A percentile compares a stretch with the other conserved stretches of the same genome.
These are phyloP conservation scores for Ustilago hordei DNA, from an alignment of 1,284 basidiomycete species.

Conservation along the genomic window DNA sequence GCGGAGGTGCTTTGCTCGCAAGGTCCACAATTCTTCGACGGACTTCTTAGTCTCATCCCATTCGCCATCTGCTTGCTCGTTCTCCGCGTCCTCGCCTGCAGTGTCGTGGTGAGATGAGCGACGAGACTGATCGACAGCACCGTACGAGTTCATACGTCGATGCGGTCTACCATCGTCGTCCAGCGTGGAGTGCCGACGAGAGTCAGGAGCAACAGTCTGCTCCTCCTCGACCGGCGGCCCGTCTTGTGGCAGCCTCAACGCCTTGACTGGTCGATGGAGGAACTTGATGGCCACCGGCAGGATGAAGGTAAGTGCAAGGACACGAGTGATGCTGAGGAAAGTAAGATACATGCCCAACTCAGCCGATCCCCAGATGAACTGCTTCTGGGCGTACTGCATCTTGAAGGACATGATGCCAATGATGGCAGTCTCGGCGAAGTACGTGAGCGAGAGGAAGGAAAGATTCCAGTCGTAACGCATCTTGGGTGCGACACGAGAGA, in stretches of 20 bases:
- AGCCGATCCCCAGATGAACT: conserved; percentile 63
- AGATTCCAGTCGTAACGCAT: conserved; percentile 62
- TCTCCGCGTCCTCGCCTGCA: conserved; percentile 12
- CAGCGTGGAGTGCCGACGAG: conserved; percentile 35
- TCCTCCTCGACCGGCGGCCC: conserved; percentile 38
- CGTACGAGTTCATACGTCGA: conserved; percentile 25
- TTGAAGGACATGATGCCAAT: conserved; percentile 65
- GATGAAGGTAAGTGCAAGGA: conserved; percentile 58
- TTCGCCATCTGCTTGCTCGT: conserved; percentile 19
- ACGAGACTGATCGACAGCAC: conserved; percentile 17
- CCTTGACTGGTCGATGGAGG: conserved; percentile 57
- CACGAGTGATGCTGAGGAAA: conserved; percentile 57
- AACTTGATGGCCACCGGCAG: conserved; percentile 63
- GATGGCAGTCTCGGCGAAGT: conserved; percentile 59
- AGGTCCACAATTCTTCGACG: conserved; percentile 64
- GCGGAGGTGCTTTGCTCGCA: conserved; percentile 62
- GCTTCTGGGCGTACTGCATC: conserved; percentile 63
- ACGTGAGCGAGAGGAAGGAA: conserved; percentile 60
- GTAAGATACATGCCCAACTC: conserved; percentile 64
- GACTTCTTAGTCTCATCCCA: conserved; percentile 43
- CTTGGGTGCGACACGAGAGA: conserved; percentile 46
- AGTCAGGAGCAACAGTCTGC: conserved; percentile 27
- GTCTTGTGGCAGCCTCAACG: conserved; percentile 48
- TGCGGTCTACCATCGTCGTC: conserved; percentile 45
- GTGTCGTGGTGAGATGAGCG: neutral